phyloP scores from a whole-genome alignment of 345 rosid species.

The Combretum micranthum region DNA sequence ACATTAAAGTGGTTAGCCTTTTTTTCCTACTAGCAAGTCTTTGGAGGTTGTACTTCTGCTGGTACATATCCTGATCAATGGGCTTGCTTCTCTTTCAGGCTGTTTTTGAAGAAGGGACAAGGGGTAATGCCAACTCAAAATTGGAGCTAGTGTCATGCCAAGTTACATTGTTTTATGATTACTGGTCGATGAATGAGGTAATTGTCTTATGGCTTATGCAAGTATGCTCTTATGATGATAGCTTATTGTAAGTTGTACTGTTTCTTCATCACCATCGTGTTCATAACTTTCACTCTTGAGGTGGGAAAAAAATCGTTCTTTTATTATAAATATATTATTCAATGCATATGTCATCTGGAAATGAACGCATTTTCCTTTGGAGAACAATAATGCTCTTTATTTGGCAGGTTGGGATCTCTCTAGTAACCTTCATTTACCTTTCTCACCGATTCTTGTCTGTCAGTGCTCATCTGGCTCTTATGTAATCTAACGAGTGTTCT shows the following conservation, averaged over 20 bases:
- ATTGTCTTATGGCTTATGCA: neutral
- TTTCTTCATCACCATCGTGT: neutral
- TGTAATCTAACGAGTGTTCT: too few relatives aligned
- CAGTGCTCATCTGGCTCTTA: too few relatives aligned
- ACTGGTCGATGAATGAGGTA: slow-evolving; percentile 96
- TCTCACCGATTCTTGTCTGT: too few relatives aligned
- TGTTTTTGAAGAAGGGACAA: slow-evolving; percentile 37
- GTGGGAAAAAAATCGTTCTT: too few relatives aligned
- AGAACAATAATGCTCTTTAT: too few relatives aligned
- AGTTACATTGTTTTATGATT: slow-evolving; percentile 73
- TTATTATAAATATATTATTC: too few relatives aligned
- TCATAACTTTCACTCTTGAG: too few relatives aligned
- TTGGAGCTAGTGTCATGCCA: slow-evolving; percentile 70
- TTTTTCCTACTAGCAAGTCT: neutral
- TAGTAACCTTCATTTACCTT: too few relatives aligned
- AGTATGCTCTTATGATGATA: neutral
- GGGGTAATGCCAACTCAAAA: slow-evolving; percentile 20
- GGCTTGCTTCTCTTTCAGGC: slow-evolving; percentile 28
- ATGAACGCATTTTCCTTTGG: neutral
- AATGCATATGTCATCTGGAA: neutral
- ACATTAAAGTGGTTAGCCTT: neutral
- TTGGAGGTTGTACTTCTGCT: neutral
- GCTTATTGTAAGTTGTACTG: slow-evolving; percentile 2
- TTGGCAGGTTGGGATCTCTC: too few relatives aligned
- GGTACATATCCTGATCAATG: neutral